Percentiles rank a stretch among this genome's conserved stretches.
Evolutionary conservation across 2,329 filamentous ascomycete species (phyloP).

Genomic region (Neocucurbitaria cava): DNA sequence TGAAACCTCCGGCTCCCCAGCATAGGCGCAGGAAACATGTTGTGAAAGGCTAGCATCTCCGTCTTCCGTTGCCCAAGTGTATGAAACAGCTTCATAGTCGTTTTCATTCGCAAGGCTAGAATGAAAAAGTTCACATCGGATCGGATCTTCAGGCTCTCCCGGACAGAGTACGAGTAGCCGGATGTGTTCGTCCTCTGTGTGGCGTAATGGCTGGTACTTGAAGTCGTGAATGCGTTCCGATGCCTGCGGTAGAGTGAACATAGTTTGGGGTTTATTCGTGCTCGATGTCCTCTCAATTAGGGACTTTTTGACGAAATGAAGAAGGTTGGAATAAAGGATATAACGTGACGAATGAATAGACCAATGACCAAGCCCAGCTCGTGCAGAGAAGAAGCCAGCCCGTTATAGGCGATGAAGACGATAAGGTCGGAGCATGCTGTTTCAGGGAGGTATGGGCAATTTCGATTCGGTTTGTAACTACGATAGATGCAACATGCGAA

Average conservation of each 20-base stretch:
- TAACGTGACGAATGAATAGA: background rate
- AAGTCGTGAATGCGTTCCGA: background rate
- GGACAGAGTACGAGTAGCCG: constrained; percentile 3
- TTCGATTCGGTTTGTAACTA: background rate
- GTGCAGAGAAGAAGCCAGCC: background rate
- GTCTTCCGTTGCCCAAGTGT: constrained; percentile 22
- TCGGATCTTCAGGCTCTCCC: background rate
- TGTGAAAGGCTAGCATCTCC: constrained; percentile 17
- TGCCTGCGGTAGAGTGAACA: background rate
- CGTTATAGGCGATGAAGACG: background rate
- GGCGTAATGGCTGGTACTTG: background rate
- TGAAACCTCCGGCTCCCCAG: constrained; percentile 3
- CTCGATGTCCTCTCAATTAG: background rate
- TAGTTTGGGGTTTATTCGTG: background rate
- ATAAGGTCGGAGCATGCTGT: background rate
- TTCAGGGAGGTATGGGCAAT: background rate
- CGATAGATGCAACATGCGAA: background rate
- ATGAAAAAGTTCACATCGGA: constrained; percentile 6
- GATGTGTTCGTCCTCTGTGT: background rate
- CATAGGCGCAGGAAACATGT: constrained; percentile 11
- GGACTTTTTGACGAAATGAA: background rate
- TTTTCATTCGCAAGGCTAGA: background rate
- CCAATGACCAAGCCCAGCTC: background rate
- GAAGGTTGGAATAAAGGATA: background rate
- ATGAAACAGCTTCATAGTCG: constrained; percentile 19